Base-by-base conservation (phyloP, 441 rosid genomes). In the Hura crepitans region DNA sequence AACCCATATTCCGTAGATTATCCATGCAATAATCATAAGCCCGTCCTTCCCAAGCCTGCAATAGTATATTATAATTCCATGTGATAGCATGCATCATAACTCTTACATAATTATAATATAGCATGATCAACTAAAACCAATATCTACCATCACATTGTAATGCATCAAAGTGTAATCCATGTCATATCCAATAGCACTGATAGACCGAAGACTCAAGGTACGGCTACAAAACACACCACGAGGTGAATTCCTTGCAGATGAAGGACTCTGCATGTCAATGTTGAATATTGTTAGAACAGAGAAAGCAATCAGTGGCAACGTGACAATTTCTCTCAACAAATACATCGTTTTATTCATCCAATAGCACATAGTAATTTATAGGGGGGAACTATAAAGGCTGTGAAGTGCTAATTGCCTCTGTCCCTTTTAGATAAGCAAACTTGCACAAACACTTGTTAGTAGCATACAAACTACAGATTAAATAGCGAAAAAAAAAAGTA, bases 1-100 rank as follows among this genome's bases (percentile, higher is more conserved):
- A 94, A 45, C 97, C 99, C 94, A 94, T 77, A 76, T 77, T 84
- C 79, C 66, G 81, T 17, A 94, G 81, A 84, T 94, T 94, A 35
- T 85, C 93, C 99, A 92, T 81, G 80, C 99, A 92, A 79, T 94
- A 92, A 73, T 94, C 99, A 70, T 94, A 94, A 64, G 99, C 99
- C 58, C 88, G 85, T 49, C 99, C 99, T 89, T 94, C 99, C 99
- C 99, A 94, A 72, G 99, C 97, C 97, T 94, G 82, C 68, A n/a
- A n/a, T n/a, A n/a, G n/a, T 65, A 69, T 71, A 65, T 68, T 60
- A 63, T 45, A 58, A 65, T 70, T 47, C 10, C 27, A 18, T 92
- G 81, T 68, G 67, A 66, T 69, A 62, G 70, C 59, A 65, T 45
- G 55, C 65, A 70, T 46, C 6, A 74, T 57, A 43, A 31, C 49